A percentile compares a stretch with the other conserved stretches of the same genome.
These are phyloP conservation scores for Leccinum obscurum DNA, from an alignment of 768 basidiomycete species.

Conservation along the genomic window DNA sequence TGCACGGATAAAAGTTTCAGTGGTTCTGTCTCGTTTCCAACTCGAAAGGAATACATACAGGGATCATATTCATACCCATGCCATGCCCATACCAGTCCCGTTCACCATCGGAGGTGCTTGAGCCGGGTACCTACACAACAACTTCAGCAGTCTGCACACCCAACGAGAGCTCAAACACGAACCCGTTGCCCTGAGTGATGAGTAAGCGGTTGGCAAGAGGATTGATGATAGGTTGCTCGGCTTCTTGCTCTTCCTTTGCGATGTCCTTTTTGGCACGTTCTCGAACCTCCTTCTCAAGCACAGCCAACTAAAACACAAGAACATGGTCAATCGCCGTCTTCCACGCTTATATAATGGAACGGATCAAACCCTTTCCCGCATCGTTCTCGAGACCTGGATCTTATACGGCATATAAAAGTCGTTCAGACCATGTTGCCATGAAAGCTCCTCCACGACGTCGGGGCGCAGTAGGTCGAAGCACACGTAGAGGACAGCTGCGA, in stretches of 20 bases:
- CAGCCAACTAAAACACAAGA: conserved; percentile 51
- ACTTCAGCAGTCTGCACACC: conserved; percentile 4
- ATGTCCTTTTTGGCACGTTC: conserved; percentile 85
- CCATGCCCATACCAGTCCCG: conserved; percentile 45
- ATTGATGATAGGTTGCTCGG: conserved; percentile 86
- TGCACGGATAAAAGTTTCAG: conserved; percentile 24
- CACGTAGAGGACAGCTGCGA: conserved; percentile 83
- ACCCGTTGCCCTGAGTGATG: conserved; percentile 76
- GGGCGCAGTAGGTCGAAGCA: conserved; percentile 96
- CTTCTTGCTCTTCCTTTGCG: conserved; percentile 87
- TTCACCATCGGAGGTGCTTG: conserved; percentile 64
- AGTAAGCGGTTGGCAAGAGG: conserved; percentile 58
- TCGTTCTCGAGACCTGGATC: conserved; percentile 81
- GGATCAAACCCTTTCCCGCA: conserved; percentile 67
- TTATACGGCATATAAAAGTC: conserved; percentile 98
- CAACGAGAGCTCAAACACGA: conserved; percentile 10
- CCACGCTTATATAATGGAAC: conserved; percentile 1
- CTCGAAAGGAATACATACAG: conserved; percentile 44
- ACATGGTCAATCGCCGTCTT: conserved; percentile 9
- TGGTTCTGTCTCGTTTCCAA: neutral
- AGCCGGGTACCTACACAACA: conserved; percentile 49
- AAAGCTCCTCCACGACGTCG: conserved; percentile 91
- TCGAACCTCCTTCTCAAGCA: conserved; percentile 86
- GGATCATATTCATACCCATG: conserved; percentile 51
- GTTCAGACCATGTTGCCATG: conserved; percentile 94